Percentiles rank a stretch among this genome's conserved stretches.
phyloP scores from a whole-genome alignment of 805 yeast species.

The Wickerhamomyces bisporus region DNA sequence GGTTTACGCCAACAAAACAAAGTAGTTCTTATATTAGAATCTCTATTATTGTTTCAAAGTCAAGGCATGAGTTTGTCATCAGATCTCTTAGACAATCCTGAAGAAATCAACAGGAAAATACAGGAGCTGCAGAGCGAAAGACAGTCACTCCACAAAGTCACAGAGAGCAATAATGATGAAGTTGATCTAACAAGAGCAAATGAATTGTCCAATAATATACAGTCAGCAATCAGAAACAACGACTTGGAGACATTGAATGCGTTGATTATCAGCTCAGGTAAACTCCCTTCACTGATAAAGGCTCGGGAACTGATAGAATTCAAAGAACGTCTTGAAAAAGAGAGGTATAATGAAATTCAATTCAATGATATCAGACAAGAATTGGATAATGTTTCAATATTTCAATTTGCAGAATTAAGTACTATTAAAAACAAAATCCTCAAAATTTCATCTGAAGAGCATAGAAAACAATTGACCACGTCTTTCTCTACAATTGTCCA shows the following conservation, averaged over 20 bases:
- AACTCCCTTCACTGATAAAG: constrained; percentile 11
- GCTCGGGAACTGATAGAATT: constrained; percentile 12
- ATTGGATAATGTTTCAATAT: constrained; percentile 6
- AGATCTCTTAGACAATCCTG: constrained; percentile 23
- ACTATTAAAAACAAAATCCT: constrained; percentile 5
- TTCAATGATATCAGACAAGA: constrained; percentile 6
- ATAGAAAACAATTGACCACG: background rate
- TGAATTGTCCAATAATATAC: background rate
- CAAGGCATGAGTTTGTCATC: background rate
- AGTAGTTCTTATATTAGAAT: too few relatives aligned
- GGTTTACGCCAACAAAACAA: too few relatives aligned
- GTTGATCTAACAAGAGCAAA: constrained; percentile 13
- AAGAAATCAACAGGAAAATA: constrained; percentile 23
- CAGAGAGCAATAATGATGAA: constrained; percentile 10
- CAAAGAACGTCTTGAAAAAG: constrained; percentile 2
- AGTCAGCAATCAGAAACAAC: constrained; percentile 11
- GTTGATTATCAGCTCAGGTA: constrained; percentile 18
- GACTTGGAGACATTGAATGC: constrained; percentile 18
- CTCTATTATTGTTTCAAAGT: too few relatives aligned
- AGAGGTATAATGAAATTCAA: constrained; percentile 3
- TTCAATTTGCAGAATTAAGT: constrained; percentile 10
- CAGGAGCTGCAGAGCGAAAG: constrained; percentile 21
- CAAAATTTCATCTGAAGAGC: background rate
- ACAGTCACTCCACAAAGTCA: constrained; percentile 9
- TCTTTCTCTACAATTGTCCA: constrained; percentile 7